Base-by-base conservation (phyloP, 2,329 filamentous ascomycete species). In the Xylaria sp. region DNA sequence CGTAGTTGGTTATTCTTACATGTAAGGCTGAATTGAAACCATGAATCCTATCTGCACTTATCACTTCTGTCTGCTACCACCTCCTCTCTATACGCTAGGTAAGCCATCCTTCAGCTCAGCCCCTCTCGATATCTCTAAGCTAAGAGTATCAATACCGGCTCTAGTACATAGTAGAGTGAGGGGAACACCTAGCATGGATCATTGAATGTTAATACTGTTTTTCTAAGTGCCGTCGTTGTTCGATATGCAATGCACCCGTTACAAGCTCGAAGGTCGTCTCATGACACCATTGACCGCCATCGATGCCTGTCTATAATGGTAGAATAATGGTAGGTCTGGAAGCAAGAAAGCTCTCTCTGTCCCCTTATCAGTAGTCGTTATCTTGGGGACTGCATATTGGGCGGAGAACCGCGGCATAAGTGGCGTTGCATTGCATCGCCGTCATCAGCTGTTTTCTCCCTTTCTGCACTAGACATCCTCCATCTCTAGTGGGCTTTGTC, bases 351-450 rank as follows among this genome's bases (percentile, higher is more conserved):
- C 54, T 51, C 31, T 33, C 20, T 49, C 43, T 51, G 13, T 46
- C 33, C 43, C 51, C 25, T 63, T 66, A 63, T 66, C 67, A 60
- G 46, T 28, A 59, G 39, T 20, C 13, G 33, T 39, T 64, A 64
- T 64, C 57, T 62, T 66, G 13, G 18, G 46, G 20, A 31, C 57
- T 66, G 62, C 66, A 62, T 63, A 55, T 49, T 28, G 36, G 41
- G 60, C 28, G 59, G 67, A 60, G 59, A 61, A 48, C 15, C 39
- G 41, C 48, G 36, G 60, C 64, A 61, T 56, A 67, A 46, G 67
- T 64, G 59, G 64, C 60, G 67, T 69, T 13, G 67, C 59, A 69
- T 67, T 67, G 67, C 67, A 67, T 67, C 55, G 59, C 64, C 60
- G 25, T 55, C 54, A 55, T 69, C 64, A 67, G 64, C 67, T 66